phyloP scores from a whole-genome alignment of 768 basidiomycete species.

The Termitomyces titanicus region DNA sequence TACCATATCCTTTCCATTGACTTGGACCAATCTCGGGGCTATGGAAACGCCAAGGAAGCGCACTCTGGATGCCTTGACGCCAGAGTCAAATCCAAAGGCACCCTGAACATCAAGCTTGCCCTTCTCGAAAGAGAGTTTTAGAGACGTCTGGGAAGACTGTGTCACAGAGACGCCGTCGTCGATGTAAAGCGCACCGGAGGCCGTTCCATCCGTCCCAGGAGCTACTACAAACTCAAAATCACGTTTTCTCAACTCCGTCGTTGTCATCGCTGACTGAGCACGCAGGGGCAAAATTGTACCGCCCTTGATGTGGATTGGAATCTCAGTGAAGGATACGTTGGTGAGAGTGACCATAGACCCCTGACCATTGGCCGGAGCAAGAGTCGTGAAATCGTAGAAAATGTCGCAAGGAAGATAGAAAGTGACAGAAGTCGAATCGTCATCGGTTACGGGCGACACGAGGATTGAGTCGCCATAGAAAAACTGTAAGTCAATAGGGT shows the following conservation, averaged over 20 bases:
- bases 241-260: slow-evolving; percentile 44
- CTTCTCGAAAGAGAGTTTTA: slow-evolving; percentile 29
- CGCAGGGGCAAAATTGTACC: slow-evolving; percentile 59
- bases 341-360: slow-evolving; percentile 41
- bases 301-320: slow-evolving; percentile 61
- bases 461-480: slow-evolving; percentile 66
- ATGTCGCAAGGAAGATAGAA: slow-evolving; percentile 62
- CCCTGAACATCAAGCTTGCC: slow-evolving; percentile 32
- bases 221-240: slow-evolving; percentile 66
- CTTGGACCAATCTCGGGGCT: slow-evolving; percentile 24
- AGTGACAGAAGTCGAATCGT: slow-evolving; percentile 52
- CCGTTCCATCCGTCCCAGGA: slow-evolving; percentile 46
- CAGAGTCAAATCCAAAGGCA: slow-evolving; percentile 31
- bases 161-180: slow-evolving; percentile 60
- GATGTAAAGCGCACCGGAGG: slow-evolving; percentile 52
- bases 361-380: slow-evolving; percentile 42
- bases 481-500: slow-evolving; percentile 62
- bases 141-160: slow-evolving; percentile 27
- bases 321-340: slow-evolving; percentile 50
- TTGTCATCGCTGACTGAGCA: slow-evolving; percentile 55
- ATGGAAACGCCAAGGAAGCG: slow-evolving; percentile 33
- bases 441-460: slow-evolving; percentile 64
- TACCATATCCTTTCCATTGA: slow-evolving; percentile 25
- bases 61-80: slow-evolving; percentile 33
- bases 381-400: slow-evolving; percentile 62